Base-by-base conservation (phyloP, 192 early-diverging fungal species). In the Podila epicladia region DNA sequence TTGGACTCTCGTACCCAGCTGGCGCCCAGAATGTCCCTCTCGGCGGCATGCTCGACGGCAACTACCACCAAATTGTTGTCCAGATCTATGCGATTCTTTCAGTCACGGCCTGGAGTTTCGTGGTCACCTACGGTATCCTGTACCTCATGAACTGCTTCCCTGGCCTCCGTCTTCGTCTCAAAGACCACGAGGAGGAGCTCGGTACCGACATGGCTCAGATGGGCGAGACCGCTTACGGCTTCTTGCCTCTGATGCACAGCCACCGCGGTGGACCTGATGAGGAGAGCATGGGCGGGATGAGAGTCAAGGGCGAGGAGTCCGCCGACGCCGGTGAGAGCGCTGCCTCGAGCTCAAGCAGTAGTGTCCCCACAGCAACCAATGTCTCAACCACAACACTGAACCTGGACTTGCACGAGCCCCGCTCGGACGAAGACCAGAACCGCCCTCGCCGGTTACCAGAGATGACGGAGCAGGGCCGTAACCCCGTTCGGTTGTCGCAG, bases 141-240 rank as follows among this genome's bases (percentile, higher is more conserved):
- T 77, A 83, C 12, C 68, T 90, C 51, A 89, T 98, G 67, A 89
- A 95, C 87, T 64, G 79, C 28, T 89, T 96, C 62, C 94, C 95
- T 11, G 90, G 87, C 5, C 83, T 97, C 49, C 86, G 84, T 57
- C 84, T 97, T 65, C 93, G 97, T 58, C 83, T 95, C 35, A 83
- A 93, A 65, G 91, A 93, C 58, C 89, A 92, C 59, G 91, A 91
- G 68, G 91, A 91, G 72, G 83, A 89, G 24, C 74, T 92, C 4
- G 96, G 96, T 15, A 86, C 91, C 5, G 95, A 98, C 73, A 77
- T 90, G 64, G 82, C 93, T n/a, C 90, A 96, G 84, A 94, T 97
- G 88, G 95, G 96, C 55, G 95, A 96, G 84, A 67, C 78, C 45
- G 87, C 91, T 9, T 93, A 93, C 61, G 90, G 82, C 1, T 85